Conservation (phyloP, 257 asterid genomes). For the Pogostemon cablin region DNA sequence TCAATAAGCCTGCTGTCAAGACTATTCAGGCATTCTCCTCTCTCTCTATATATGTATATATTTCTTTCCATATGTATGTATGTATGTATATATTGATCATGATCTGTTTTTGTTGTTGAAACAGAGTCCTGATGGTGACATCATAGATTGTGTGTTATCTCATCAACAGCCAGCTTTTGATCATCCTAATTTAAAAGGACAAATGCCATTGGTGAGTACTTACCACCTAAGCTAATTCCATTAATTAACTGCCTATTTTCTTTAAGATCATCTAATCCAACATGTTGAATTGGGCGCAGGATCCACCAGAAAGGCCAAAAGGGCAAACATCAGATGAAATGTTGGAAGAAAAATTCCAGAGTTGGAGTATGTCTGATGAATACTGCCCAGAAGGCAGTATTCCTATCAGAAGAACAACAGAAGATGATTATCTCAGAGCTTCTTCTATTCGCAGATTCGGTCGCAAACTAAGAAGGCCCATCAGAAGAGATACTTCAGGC, state of each 20-base stretch:
- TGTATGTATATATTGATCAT: not conserved
- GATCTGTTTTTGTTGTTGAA: not conserved
- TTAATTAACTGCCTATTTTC: not conserved
- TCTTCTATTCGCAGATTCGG: slow-evolving; percentile 62
- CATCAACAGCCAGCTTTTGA: slow-evolving; percentile 93
- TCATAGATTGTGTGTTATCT: slow-evolving; percentile 75
- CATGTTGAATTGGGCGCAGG: slow-evolving; percentile 45
- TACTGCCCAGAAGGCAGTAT: slow-evolving; percentile 78
- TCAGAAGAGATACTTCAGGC: slow-evolving; percentile 73
- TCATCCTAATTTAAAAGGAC: slow-evolving; percentile 76
- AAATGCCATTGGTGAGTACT: slow-evolving; percentile 61
- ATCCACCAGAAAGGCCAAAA: slow-evolving; percentile 80
- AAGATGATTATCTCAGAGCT: slow-evolving; percentile 70
- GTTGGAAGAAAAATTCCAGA: slow-evolving; percentile 57
- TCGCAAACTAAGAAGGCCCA: slow-evolving; percentile 55
- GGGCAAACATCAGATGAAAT: slow-evolving; percentile 42
- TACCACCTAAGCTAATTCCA: not conserved
- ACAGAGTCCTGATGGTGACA: slow-evolving; percentile 95
- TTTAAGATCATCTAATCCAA: not conserved
- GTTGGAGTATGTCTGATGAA: slow-evolving; percentile 75
- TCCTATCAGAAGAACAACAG: slow-evolving; percentile 80
- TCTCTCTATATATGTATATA: not conserved
- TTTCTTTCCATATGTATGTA: not conserved
- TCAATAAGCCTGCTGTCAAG: slow-evolving; percentile 75
- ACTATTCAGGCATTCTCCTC: slow-evolving; percentile 59